Percentiles rank a stretch among this genome's conserved stretches.
Evolutionary conservation across 192 early-diverging fungal genomes (phyloP).

Genomic region (Backusella westeae): DNA sequence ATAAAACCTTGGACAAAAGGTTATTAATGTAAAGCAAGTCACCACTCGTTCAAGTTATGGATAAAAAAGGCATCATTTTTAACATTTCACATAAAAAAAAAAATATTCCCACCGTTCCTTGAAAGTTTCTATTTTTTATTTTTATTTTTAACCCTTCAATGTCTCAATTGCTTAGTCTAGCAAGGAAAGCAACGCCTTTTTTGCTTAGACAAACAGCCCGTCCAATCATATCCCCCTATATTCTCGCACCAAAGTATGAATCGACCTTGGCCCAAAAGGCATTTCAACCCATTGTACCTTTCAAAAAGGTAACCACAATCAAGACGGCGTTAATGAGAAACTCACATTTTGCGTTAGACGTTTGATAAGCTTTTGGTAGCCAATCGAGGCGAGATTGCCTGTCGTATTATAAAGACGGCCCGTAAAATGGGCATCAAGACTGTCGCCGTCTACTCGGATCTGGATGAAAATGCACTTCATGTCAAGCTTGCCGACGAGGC

Average conservation of each 20-base stretch:
- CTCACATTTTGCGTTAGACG: constrained; percentile 35
- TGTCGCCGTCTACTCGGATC: constrained; percentile 92
- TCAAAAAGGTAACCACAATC: background rate
- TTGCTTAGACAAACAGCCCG: background rate
- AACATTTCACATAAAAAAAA: too few species aligned
- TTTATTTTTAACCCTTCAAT: background rate
- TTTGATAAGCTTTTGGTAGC: constrained; percentile 95
- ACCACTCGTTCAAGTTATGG: too few species aligned
- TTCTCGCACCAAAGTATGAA: background rate
- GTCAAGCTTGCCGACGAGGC: constrained; percentile 90
- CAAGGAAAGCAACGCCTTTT: background rate
- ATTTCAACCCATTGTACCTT: background rate
- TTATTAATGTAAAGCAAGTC: too few species aligned
- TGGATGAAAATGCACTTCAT: constrained; percentile 84
- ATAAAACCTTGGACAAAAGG: too few species aligned
- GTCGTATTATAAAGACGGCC: constrained; percentile 89
- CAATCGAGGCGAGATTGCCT: constrained; percentile 96
- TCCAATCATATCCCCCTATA: background rate
- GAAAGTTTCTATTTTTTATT: background rate
- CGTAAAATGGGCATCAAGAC: constrained; percentile 93
- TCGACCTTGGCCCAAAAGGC: background rate
- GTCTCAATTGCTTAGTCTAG: background rate
- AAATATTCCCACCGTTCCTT: background rate
- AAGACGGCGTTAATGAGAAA: background rate
- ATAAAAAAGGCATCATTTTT: too few species aligned